These are phyloP conservation scores for Fragilariopsis cylindrus DNA, from an alignment of 108 stramenopile species.

Conservation along the genomic window DNA sequence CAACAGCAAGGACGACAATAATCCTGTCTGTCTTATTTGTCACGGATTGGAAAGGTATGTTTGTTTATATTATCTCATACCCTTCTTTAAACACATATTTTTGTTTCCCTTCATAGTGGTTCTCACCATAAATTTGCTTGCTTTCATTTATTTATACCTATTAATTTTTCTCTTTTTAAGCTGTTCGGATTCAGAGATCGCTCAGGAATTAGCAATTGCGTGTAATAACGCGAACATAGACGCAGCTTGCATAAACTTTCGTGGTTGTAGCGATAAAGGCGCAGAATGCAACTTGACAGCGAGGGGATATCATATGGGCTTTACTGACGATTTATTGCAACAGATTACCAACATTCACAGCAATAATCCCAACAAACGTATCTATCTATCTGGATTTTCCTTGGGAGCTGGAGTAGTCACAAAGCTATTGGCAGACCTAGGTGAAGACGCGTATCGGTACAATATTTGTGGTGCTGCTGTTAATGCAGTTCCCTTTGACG, in stretches of 20 bases:
- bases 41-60: slow-evolving; percentile 65
- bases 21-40: slow-evolving; percentile 53
- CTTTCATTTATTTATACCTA: too few relatives aligned
- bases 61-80: too few relatives aligned
- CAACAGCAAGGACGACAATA: background rate
- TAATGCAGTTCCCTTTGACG: slow-evolving; percentile 82
- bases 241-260: slow-evolving; percentile 80
- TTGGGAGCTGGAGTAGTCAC: slow-evolving; percentile 91
- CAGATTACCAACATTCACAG: slow-evolving; percentile 29
- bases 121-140: too few relatives aligned
- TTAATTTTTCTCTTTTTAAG: background rate
- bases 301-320: slow-evolving; percentile 87
- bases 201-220: slow-evolving; percentile 57
- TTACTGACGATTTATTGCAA: slow-evolving; percentile 82
- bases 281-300: slow-evolving; percentile 25
- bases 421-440: slow-evolving; percentile 80
- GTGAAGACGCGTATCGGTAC: slow-evolving; percentile 40
- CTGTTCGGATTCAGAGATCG: slow-evolving; percentile 61
- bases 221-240: slow-evolving; percentile 55
- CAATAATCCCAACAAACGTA: slow-evolving; percentile 12
- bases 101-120: too few relatives aligned
- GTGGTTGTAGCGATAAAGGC: slow-evolving; percentile 71
- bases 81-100: too few relatives aligned
- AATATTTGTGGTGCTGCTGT: slow-evolving; percentile 84
- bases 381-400: slow-evolving; percentile 84